A percentile compares a stretch with the other conserved stretches of the same genome.
Evolutionary conservation across 495 filamentous ascomycete species (phyloP).

Genomic region (Penicillium argentinense): DNA sequence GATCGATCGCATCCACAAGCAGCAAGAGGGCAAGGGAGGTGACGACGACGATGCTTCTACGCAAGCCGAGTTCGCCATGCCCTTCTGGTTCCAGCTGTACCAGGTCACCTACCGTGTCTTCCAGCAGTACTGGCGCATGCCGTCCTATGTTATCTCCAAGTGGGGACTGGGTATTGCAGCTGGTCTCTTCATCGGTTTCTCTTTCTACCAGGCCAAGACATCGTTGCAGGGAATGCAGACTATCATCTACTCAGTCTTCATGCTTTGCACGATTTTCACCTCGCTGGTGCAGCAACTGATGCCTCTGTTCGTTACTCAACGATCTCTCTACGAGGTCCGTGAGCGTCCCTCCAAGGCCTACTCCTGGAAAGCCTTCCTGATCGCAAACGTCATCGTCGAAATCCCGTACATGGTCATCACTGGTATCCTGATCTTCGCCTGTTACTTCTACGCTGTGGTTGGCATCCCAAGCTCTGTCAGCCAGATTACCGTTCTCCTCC

Average conservation of each 20-base stretch:
- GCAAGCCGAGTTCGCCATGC: conserved; percentile 47
- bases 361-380: conserved; percentile 67
- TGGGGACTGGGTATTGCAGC: conserved; percentile 33
- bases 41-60: conserved; percentile 5
- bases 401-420: conserved; percentile 25
- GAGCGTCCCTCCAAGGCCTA: conserved; percentile 69
- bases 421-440: conserved; percentile 35
- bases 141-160: conserved; percentile 44
- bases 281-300: conserved; percentile 59
- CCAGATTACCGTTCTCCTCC: conserved; percentile 52
- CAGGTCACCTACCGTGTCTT: conserved; percentile 47
- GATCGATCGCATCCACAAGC: conserved; percentile 60
- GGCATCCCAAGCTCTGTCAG: conserved; percentile 37
- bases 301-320: conserved; percentile 62
- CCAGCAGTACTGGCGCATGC: conserved; percentile 55
- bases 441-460: conserved; percentile 52
- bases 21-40: conserved; percentile 42
- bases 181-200: conserved; percentile 65
- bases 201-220: conserved; percentile 49
- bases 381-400: conserved; percentile 60
- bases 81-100: conserved; percentile 45
- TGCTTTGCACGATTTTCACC: conserved; percentile 56
- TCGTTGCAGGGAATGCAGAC: conserved; percentile 51
- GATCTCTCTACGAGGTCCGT: conserved; percentile 65
- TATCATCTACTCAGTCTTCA: conserved; percentile 60